Conservation (phyloP, 2,329 filamentous ascomycete genomes). For the Verticillium tricorpus region DNA sequence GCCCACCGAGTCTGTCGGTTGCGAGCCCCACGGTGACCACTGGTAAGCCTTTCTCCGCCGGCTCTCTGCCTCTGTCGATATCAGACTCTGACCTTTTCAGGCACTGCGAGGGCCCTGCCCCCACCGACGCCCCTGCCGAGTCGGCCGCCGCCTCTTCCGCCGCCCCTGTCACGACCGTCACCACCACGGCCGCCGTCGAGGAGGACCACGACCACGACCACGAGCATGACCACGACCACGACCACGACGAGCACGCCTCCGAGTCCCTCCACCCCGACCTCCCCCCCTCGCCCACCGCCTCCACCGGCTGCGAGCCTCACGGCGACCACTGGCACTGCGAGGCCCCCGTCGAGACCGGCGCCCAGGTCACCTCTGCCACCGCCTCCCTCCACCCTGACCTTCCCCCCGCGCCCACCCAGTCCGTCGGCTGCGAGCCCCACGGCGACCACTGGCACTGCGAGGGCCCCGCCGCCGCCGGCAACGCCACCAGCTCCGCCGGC, state of each 20-base stretch:
- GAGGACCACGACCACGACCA: constrained; percentile 32
- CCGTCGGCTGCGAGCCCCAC: constrained; percentile 25
- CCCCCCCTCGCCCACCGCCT: constrained; percentile 29
- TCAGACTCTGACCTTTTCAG: neutral
- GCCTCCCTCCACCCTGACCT: constrained; percentile 7
- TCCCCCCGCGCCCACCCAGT: constrained; percentile 25
- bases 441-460: constrained; percentile 32
- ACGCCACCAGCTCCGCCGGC: neutral
- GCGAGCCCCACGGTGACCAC: constrained; percentile 34
- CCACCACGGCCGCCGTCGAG: constrained; percentile 25
- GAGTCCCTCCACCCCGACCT: constrained; percentile 8
- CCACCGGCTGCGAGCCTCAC: constrained; percentile 29
- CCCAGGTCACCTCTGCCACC: neutral
- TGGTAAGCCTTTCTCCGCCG: constrained; percentile 17
- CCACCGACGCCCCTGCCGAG: neutral
- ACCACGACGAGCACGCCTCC: constrained; percentile 4
- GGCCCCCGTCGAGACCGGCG: constrained; percentile 2
- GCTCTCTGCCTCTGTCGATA: neutral
- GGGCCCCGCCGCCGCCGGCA: constrained; percentile 7
- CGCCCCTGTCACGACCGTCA: neutral
- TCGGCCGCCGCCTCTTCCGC: neutral
- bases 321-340: constrained; percentile 11
- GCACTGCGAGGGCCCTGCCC: constrained; percentile 11
- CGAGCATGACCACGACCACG: constrained; percentile 9
- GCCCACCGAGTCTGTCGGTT: constrained; percentile 29